Evolutionary conservation across 106 monocot species (phyloP).

Genomic region (Phalaenopsis equestris): DNA sequence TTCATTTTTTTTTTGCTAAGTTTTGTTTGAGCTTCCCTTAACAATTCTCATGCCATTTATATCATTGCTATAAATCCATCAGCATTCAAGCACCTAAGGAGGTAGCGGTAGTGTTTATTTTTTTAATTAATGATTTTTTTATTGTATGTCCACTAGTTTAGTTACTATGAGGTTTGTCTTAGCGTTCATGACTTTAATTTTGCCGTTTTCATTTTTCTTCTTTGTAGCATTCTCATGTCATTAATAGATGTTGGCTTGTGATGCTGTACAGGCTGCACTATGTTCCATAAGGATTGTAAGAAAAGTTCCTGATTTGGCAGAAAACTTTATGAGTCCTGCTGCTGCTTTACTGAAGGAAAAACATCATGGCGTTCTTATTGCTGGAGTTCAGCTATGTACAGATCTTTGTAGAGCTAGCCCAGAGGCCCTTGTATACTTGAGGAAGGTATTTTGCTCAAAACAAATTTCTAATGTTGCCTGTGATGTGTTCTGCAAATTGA

Average conservation of each 20-base stretch:
- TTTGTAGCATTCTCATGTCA: not conserved
- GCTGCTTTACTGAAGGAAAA: constrained; percentile 85
- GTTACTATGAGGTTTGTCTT: not conserved
- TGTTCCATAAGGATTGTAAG: constrained; percentile 95
- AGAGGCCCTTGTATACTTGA: constrained; percentile 68
- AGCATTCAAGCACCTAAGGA: not conserved
- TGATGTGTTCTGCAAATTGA: not conserved
- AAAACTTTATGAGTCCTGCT: constrained; percentile 82
- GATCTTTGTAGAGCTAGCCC: constrained; percentile 83
- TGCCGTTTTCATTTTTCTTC: not conserved
- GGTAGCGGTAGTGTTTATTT: not conserved
- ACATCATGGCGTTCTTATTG: constrained; percentile 92
- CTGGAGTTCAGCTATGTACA: constrained; percentile 83
- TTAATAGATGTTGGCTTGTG: constrained; percentile 14
- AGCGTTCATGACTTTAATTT: not conserved
- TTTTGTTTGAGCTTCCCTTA: not conserved
- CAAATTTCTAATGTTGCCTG: not conserved
- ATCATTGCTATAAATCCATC: not conserved
- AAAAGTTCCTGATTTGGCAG: constrained; percentile 94
- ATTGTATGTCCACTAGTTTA: not conserved
- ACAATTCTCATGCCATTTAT: not conserved
- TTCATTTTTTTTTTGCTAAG: not conserved
- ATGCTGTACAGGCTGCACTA: constrained; percentile 70
- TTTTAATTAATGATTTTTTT: not conserved
- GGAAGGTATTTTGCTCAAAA: constrained; percentile 56